Conservation (phyloP, 1,284 basidiomycete genomes). For the Pseudozyma sp. region DNA sequence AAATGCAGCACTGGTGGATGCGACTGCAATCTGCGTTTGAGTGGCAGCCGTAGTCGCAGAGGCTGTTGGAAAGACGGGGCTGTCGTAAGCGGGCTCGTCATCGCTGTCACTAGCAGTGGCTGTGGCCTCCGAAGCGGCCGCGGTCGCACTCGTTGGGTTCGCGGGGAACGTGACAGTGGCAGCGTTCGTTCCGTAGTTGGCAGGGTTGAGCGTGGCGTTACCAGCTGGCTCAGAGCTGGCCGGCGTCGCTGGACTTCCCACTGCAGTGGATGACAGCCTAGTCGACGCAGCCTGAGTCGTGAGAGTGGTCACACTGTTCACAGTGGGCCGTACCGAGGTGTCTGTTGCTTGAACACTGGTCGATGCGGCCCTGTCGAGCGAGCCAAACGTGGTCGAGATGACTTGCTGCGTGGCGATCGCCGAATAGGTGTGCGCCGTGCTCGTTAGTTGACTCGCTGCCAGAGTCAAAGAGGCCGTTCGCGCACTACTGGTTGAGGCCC, state of each 20-base stretch:
- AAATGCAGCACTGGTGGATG: not conserved
- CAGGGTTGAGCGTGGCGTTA: not conserved
- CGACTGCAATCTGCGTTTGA: not conserved
- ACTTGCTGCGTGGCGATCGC: conserved; percentile 5
- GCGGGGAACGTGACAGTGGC: conserved; percentile 7
- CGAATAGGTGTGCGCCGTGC: conserved; percentile 7
- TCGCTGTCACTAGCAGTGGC: not conserved
- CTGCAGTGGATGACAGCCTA: not conserved
- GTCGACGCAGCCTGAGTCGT: not conserved
- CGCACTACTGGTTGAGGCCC: not conserved
- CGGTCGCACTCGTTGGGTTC: not conserved
- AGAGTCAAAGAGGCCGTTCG: not conserved
- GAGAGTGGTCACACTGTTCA: not conserved
- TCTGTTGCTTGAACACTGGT: not conserved
- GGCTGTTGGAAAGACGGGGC: conserved; percentile 15
- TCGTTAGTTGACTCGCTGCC: not conserved
- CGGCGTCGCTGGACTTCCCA: not conserved
- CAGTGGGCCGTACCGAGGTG: not conserved
- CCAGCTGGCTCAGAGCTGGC: not conserved
- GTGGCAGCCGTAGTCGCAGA: not conserved
- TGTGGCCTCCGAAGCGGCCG: not conserved
- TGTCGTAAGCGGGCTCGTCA: conserved; percentile 17
- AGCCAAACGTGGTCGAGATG: not conserved
- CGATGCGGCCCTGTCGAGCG: conserved; percentile 11
- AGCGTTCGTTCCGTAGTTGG: conserved; percentile 10